Conservation (phyloP, 805 yeast genomes). For the Saturnispora quitensis region DNA sequence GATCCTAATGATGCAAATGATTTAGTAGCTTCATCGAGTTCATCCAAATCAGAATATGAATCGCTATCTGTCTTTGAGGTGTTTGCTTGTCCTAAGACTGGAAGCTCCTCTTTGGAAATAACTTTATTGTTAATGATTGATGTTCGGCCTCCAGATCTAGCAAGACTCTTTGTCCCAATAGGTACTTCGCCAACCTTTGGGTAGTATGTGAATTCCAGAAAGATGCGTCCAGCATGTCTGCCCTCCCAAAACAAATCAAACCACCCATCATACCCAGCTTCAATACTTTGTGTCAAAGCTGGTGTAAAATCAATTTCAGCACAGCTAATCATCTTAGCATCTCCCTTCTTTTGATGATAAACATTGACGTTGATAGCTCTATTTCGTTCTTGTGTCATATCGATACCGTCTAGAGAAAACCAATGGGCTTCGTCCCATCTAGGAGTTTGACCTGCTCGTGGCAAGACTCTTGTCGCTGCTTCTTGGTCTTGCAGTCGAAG, state of each 20-base stretch:
- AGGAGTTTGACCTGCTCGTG: conserved; percentile 93
- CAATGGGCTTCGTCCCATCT: conserved; percentile 72
- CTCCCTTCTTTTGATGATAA: conserved; percentile 74
- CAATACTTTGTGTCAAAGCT: conserved; percentile 55
- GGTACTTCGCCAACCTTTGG: conserved; percentile 38
- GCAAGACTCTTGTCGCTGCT: conserved; percentile 65
- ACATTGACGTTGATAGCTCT: conserved; percentile 63
- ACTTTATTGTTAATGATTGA: neutral
- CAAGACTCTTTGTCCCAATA: conserved; percentile 18
- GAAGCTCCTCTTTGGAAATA: conserved; percentile 7
- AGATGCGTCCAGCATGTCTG: conserved; percentile 79
- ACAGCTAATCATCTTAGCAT: conserved; percentile 83
- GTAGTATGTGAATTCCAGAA: conserved; percentile 85
- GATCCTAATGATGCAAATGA: neutral
- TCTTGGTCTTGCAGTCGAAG: conserved; percentile 75
- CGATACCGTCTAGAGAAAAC: conserved; percentile 55
- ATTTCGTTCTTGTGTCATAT: conserved; percentile 25
- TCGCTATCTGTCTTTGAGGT: neutral
- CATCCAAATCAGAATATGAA: neutral
- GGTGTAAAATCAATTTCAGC: conserved; percentile 68
- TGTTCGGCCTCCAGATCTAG: conserved; percentile 11
- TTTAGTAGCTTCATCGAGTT: neutral
- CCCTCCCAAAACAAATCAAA: conserved; percentile 57
- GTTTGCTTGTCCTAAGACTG: conserved; percentile 5
- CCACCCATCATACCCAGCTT: conserved; percentile 83